Conservation (phyloP, 179 eudicot species). For the Nepenthes alata region DNA sequence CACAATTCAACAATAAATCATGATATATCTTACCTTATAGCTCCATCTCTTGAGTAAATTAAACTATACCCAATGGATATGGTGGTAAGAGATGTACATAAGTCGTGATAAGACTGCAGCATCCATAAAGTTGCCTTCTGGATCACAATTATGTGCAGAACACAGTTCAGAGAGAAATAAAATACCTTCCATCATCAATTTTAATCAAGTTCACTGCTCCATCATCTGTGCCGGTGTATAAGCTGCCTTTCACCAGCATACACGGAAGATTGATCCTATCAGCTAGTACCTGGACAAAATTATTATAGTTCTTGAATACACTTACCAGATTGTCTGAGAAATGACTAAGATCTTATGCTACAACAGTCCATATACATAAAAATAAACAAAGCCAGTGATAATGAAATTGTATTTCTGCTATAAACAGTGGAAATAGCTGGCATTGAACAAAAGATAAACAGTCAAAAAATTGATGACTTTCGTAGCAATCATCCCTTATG, state of each 20-base stretch:
- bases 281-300: constrained; percentile 59
- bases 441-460: too few species aligned
- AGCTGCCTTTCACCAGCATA: constrained; percentile 94
- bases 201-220: constrained; percentile 94
- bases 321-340: background rate
- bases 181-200: constrained; percentile 79
- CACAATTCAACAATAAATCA: constrained; percentile 17
- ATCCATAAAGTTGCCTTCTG: background rate
- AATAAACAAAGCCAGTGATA: too few species aligned
- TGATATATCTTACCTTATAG: background rate
- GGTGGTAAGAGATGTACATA: too few species aligned
- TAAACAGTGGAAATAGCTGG: too few species aligned
- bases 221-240: constrained; percentile 95
- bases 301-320: background rate
- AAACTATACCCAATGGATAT: background rate
- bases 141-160: background rate
- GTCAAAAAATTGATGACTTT: too few species aligned
- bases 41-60: background rate
- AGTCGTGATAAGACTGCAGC: background rate
- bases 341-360: too few species aligned
- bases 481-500: too few species aligned
- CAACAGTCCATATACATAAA: too few species aligned
- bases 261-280: constrained; percentile 91
- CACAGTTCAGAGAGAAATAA: background rate
- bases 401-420: too few species aligned